phyloP scores from a whole-genome alignment of 139 green algal genomes.

The Coccomyxa sp. region DNA sequence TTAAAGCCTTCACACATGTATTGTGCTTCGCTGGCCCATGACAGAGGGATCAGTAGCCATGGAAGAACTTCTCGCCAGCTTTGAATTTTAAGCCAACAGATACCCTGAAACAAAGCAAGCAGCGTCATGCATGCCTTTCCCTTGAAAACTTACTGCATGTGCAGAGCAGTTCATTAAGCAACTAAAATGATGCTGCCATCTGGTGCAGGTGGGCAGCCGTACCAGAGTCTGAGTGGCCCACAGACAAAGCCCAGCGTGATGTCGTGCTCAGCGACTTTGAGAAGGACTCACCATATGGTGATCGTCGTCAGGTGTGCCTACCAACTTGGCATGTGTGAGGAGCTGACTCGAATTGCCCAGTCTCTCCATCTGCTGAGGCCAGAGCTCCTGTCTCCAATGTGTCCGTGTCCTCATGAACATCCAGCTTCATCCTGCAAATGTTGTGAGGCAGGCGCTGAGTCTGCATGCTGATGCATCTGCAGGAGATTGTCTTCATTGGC shows the following conservation, averaged over 20 bases:
- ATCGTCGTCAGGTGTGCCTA: constrained; percentile 45
- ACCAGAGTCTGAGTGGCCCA: constrained; percentile 73
- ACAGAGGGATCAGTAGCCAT: not conserved
- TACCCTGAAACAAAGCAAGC: not conserved
- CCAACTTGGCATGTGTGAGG: too few species aligned
- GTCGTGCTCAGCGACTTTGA: constrained; percentile 75
- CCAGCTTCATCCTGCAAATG: not conserved
- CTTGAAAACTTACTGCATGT: not conserved
- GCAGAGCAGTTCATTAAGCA: too few species aligned
- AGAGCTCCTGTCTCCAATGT: too few species aligned
- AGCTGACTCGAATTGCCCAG: not conserved
- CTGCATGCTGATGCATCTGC: constrained; percentile 10
- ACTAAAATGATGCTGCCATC: too few species aligned
- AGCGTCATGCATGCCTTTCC: not conserved
- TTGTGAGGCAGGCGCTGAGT: not conserved
- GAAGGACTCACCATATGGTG: constrained; percentile 39
- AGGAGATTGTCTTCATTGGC: constrained; percentile 96
- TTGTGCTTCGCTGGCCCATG: not conserved
- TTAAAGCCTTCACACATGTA: not conserved
- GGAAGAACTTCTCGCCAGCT: too few species aligned
- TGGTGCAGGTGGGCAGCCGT: constrained; percentile 66
- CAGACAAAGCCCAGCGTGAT: constrained; percentile 42
- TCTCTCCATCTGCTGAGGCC: not conserved
- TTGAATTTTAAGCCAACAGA: not conserved
- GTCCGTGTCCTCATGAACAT: too few species aligned